Conservation (phyloP, 306 rosid genomes). For the Gynostemma pentaphyllum region DNA sequence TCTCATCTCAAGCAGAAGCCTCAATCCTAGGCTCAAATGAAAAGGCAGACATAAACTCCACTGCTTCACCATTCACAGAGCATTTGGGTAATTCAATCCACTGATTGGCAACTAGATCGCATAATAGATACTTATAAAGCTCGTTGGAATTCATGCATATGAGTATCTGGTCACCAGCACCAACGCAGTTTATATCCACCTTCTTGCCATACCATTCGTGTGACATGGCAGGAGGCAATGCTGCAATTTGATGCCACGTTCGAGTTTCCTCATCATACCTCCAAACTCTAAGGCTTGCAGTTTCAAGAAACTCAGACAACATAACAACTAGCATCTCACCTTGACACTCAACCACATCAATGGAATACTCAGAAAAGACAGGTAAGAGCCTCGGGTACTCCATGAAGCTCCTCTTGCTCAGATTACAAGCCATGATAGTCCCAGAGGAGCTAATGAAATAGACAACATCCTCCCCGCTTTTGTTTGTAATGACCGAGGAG, state of each 20-base stretch:
- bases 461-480: constrained; percentile 41
- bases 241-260: constrained; percentile 70
- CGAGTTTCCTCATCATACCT: constrained; percentile 39
- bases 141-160: constrained; percentile 67
- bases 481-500: constrained; percentile 58
- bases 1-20: constrained; percentile 41
- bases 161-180: constrained; percentile 51
- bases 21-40: constrained; percentile 91
- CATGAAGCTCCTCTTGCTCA: constrained; percentile 35
- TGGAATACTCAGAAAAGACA: constrained; percentile 67
- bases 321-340: constrained; percentile 74
- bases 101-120: constrained; percentile 46
- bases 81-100: constrained; percentile 76
- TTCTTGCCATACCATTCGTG: constrained; percentile 85
- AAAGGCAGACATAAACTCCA: constrained; percentile 83
- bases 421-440: constrained; percentile 58
- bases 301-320: constrained; percentile 70
- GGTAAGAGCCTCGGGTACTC: constrained; percentile 85
- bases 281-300: constrained; percentile 77
- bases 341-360: constrained; percentile 66
- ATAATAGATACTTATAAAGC: constrained; percentile 39
- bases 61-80: constrained; percentile 46
- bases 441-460: constrained; percentile 76
- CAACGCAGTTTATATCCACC: constrained; percentile 86
- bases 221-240: constrained; percentile 81